These are phyloP conservation scores for Bruguiera parviflora DNA, from an alignment of 345 rosid genomes.

Conservation along the genomic window DNA sequence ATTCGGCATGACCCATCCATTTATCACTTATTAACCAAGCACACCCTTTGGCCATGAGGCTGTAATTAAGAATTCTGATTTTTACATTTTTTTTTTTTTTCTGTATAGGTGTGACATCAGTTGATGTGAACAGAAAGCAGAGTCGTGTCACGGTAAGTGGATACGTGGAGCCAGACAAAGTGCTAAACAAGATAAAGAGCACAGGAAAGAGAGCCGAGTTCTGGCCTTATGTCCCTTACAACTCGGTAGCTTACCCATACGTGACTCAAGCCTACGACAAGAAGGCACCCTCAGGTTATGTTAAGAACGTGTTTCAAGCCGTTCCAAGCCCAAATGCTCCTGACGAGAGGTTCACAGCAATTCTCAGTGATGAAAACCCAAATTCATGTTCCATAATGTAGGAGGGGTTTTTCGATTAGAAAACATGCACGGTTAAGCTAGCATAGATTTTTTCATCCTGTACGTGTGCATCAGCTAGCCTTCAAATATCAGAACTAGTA, in stretches of 20 bases:
- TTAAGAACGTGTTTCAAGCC: slow-evolving; percentile 38
- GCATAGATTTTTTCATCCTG: too few species aligned
- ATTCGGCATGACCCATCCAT: too few species aligned
- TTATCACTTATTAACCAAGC: too few species aligned
- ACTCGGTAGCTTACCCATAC: slow-evolving; percentile 47
- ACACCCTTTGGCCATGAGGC: too few species aligned
- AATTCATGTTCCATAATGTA: slow-evolving; percentile 52
- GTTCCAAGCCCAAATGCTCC: slow-evolving; percentile 29
- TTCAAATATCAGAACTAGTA: too few species aligned
- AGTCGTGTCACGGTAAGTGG: slow-evolving; percentile 47
- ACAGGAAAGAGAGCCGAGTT: slow-evolving; percentile 52
- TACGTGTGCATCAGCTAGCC: too few species aligned
- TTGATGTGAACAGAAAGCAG: slow-evolving; percentile 44
- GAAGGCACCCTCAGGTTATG: slow-evolving; percentile 49
- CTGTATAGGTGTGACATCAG: slow-evolving; percentile 34
- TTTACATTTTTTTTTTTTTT: neutral
- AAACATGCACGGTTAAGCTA: too few species aligned
- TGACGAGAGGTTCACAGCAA: slow-evolving; percentile 28
- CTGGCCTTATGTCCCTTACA: slow-evolving; percentile 51
- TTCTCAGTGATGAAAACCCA: slow-evolving; percentile 50
- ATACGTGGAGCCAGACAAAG: slow-evolving; percentile 50
- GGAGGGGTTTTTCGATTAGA: neutral
- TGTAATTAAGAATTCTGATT: too few species aligned
- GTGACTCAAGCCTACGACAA: slow-evolving; percentile 46
- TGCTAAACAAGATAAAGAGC: slow-evolving; percentile 32